Evolutionary conservation across 2,329 filamentous ascomycete species (phyloP).

Genomic region (Fusarium devonianum): DNA sequence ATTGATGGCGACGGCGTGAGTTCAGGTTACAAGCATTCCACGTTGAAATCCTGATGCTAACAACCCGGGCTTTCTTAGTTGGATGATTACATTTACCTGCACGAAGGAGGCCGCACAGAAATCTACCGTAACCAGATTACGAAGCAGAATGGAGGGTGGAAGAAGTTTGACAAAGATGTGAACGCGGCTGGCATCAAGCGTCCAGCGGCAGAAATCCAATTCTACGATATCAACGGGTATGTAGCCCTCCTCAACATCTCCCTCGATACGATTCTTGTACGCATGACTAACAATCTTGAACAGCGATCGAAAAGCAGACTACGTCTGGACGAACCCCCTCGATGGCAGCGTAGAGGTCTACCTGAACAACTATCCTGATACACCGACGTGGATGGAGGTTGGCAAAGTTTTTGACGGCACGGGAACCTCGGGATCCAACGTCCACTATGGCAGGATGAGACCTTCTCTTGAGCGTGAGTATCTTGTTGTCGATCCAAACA

Average conservation of each 20-base stretch:
- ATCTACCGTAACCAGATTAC: neutral
- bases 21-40: constrained; percentile 25
- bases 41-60: constrained; percentile 3
- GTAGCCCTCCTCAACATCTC: neutral
- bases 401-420: neutral
- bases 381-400: neutral
- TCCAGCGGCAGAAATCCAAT: constrained; percentile 26
- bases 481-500: too few species aligned
- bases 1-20: constrained; percentile 33
- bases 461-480: too few species aligned
- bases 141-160: constrained; percentile 10
- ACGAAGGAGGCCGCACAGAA: neutral
- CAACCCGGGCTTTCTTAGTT: neutral
- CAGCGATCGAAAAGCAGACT: neutral
- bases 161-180: too few species aligned
- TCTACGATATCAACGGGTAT: constrained; percentile 35
- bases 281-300: too few species aligned
- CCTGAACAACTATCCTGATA: neutral
- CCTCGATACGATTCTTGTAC: too few species aligned
- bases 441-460: too few species aligned
- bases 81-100: neutral
- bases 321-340: neutral
- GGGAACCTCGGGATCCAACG: neutral
- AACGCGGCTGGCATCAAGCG: constrained; percentile 27
- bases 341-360: neutral